phyloP scores from a whole-genome alignment of 148 eudicot species.

The Chenopodium quinoa region DNA sequence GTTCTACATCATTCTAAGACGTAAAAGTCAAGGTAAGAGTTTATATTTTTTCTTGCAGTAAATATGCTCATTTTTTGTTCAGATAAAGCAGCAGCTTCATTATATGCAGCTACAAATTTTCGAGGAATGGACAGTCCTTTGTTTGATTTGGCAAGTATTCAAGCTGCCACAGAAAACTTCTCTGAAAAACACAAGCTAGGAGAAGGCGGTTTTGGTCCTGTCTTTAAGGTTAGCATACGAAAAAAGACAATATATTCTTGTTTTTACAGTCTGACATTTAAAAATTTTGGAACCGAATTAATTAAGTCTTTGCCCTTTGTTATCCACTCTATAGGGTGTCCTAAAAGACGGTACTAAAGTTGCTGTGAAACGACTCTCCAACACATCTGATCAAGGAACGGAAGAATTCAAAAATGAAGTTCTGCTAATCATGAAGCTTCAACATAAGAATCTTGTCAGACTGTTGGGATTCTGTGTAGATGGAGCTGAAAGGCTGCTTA shows the following conservation, averaged over 20 bases:
- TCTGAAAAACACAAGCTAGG: slow-evolving; percentile 41
- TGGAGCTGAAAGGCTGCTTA: slow-evolving; percentile 32
- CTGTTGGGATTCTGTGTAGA: slow-evolving; percentile 43
- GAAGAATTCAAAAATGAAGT: slow-evolving; percentile 46
- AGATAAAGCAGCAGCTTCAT: neutral
- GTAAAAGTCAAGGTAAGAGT: neutral
- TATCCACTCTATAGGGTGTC: slow-evolving; percentile 25
- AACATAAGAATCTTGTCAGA: slow-evolving; percentile 48
- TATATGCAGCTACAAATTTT: neutral
- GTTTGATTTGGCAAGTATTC: slow-evolving; percentile 19
- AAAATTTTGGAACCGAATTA: neutral
- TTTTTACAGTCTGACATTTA: neutral
- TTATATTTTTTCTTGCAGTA: neutral
- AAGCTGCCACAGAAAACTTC: slow-evolving; percentile 33
- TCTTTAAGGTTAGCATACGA: slow-evolving; percentile 35
- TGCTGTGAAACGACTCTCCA: slow-evolving; percentile 46
- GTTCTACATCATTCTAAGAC: neutral
- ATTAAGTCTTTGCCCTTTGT: too few relatives aligned
- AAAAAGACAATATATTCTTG: neutral
- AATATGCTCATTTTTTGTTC: too few relatives aligned
- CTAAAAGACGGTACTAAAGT: slow-evolving; percentile 34
- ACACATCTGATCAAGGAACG: slow-evolving; percentile 39
- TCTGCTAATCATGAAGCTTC: slow-evolving; percentile 34
- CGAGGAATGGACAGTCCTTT: slow-evolving; percentile 14
- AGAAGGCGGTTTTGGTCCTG: slow-evolving; percentile 50